Conservation (phyloP, 352 stramenopile genomes). For the Phytophthora pistaciae region DNA sequence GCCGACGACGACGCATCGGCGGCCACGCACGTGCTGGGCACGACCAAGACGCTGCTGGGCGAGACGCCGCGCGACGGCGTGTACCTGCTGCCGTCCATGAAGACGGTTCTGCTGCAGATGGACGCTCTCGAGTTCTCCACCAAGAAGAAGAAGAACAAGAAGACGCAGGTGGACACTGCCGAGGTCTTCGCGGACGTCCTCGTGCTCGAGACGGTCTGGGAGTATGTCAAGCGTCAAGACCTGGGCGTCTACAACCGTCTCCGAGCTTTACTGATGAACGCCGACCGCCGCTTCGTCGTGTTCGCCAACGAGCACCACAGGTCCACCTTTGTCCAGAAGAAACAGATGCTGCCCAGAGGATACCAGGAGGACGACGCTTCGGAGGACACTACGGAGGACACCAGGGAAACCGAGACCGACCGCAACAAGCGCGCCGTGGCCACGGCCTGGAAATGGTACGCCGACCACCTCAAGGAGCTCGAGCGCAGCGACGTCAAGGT, state of each 20-base stretch:
- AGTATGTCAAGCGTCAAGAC: slow-evolving; percentile 91
- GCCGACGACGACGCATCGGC: slow-evolving; percentile 63
- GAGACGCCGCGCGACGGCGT: slow-evolving; percentile 50
- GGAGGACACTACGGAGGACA: slow-evolving; percentile 26
- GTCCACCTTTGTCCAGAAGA: slow-evolving; percentile 77
- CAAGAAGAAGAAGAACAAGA: slow-evolving; percentile 59
- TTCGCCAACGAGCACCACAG: slow-evolving; percentile 95
- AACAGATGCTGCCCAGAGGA: slow-evolving; percentile 39
- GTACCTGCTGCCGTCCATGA: slow-evolving; percentile 92
- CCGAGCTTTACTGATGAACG: slow-evolving; percentile 85
- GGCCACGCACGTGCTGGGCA: slow-evolving; percentile 63
- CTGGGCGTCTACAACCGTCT: slow-evolving; percentile 91
- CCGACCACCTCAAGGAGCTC: slow-evolving; percentile 60
- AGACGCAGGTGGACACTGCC: slow-evolving; percentile 1
- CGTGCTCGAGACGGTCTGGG: slow-evolving; percentile 92
- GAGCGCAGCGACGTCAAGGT: slow-evolving; percentile 57
- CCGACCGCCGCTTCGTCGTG: slow-evolving; percentile 88
- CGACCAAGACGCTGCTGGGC: slow-evolving; percentile 69
- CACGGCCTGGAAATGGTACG: slow-evolving; percentile 84
- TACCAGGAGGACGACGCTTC: slow-evolving; percentile 17
- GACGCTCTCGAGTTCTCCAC: slow-evolving; percentile 90
- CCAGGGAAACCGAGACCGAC: slow-evolving; percentile 68
- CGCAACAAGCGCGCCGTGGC: slow-evolving; percentile 91
- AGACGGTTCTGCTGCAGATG: slow-evolving; percentile 92
- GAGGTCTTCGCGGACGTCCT: slow-evolving; percentile 88